Percentiles rank a stretch among this genome's conserved stretches.
These are phyloP conservation scores for Eucalyptus tenuipes DNA, from an alignment of 345 rosid genomes.

Conservation along the genomic window DNA sequence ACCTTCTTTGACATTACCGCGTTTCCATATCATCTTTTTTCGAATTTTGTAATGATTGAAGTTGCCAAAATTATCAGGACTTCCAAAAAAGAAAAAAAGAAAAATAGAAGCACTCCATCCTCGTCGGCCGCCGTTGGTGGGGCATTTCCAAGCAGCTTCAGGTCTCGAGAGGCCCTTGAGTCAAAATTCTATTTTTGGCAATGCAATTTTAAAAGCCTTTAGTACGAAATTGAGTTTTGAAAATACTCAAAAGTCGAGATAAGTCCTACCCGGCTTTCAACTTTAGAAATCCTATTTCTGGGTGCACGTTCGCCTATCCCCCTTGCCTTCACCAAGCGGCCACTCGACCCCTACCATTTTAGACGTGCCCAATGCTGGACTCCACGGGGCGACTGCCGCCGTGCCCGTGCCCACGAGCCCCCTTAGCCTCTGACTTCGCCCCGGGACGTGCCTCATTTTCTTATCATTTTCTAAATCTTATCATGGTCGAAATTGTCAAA, in stretches of 20 bases:
- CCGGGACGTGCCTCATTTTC: not conserved
- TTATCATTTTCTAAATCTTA: not conserved
- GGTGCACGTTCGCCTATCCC: not conserved
- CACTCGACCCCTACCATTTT: not conserved
- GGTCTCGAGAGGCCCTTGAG: not conserved
- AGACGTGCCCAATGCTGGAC: not conserved
- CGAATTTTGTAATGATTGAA: not conserved
- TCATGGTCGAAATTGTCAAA: not conserved
- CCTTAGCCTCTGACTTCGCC: not conserved
- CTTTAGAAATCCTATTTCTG: rapidly evolving
- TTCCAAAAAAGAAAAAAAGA: not conserved
- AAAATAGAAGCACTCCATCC: not conserved
- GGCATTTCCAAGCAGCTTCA: not conserved
- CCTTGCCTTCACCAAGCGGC: not conserved
- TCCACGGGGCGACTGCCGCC: not conserved
- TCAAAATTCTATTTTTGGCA: not conserved
- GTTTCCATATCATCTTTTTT: not conserved
- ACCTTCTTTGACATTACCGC: not conserved
- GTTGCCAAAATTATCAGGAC: not conserved
- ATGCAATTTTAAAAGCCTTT: not conserved
- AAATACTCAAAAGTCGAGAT: not conserved
- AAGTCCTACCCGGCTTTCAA: not conserved
- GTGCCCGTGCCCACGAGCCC: not conserved
- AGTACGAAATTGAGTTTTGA: not conserved
- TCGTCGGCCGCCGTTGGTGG: not conserved